Base-by-base conservation (phyloP, 345 rosid species). In the Hypericum androsaemum region DNA sequence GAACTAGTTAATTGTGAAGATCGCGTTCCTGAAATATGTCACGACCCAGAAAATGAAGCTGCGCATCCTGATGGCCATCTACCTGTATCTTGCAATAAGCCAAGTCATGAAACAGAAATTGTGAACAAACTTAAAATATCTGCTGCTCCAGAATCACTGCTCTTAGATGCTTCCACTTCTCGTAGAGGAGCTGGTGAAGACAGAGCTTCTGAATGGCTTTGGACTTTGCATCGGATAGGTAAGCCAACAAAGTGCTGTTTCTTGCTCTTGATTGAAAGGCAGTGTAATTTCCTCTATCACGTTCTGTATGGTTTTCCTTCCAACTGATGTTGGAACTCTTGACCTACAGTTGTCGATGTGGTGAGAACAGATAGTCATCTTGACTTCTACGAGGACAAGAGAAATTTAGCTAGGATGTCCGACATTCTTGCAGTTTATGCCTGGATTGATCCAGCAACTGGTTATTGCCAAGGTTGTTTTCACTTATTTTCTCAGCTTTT, bases 401-500 rank as follows among this genome's bases (percentile, higher is more conserved):
- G 72, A 58, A 89, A 89, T 64, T 59, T 85, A 64, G 97, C 92
- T 47, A 81, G 95, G 72, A 89, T 89, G 95, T 81, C 95, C 0
- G 97, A 89, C 67, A 89, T 89, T 39, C 97, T 89, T 63, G 89
- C 95, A 41, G 94, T 89, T 63, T 89, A 89, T 71, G 97, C 97
- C 35, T 89, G 94, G 97, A 84, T 83, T 65, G 95, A 89, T 77
- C 94, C 97, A 61, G 77, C 81, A 56, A 89, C 94, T 52, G 97
- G 97, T 64, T 89, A 89, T 73, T 89, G 97, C 64, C 97, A 89
- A 86, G 97, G 97, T 88, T 71, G 44, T 54, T 40, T 54, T 41
- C 37, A 44, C 50, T 50, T 45, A 13, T 14, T 58, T 48, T 45
- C 42, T 44, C 48, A 0, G 1, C 17, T 37, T 38, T 43, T 44